Conservation (phyloP, 352 stramenopile species). For the Phytophthora pini region DNA sequence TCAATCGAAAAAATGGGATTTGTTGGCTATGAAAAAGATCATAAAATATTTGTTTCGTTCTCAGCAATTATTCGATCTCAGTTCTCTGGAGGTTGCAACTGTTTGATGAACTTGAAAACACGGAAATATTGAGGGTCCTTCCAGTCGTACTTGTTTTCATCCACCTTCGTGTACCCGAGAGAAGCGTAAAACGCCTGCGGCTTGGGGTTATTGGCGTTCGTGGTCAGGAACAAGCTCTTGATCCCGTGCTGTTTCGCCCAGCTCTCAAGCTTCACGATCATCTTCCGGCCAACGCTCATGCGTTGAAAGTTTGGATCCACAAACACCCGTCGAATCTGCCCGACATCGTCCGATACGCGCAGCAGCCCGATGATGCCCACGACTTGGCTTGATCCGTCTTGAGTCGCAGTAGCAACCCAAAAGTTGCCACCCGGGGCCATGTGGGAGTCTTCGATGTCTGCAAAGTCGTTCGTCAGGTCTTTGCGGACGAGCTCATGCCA, state of each 20-base stretch:
- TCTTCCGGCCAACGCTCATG: constrained; percentile 30
- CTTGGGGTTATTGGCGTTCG: constrained; percentile 16
- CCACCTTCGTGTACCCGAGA: constrained; percentile 24
- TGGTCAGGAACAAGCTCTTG: constrained; percentile 31
- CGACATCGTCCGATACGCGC: constrained; percentile 16
- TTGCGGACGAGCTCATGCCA: constrained; percentile 6
- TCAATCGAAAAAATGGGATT: constrained; percentile 9
- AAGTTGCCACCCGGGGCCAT: constrained; percentile 32
- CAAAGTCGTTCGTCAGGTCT: constrained; percentile 15
- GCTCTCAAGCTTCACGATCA: constrained; percentile 21
- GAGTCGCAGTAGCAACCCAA: constrained; percentile 22
- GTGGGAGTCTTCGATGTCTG: constrained; percentile 21
- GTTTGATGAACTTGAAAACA: constrained; percentile 30
- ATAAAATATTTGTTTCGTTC: background rate
- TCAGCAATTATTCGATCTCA: background rate
- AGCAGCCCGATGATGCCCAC: constrained; percentile 37
- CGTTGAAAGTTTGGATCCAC: constrained; percentile 31
- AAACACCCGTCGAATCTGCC: constrained; percentile 37
- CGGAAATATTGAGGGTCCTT: constrained; percentile 20
- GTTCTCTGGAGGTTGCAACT: background rate
- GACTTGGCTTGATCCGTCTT: constrained; percentile 10
- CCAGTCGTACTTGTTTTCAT: constrained; percentile 13
- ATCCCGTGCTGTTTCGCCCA: constrained; percentile 23
- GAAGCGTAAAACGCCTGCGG: constrained; percentile 28
- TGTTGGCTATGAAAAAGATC: too few relatives aligned